phyloP scores from a whole-genome alignment of 768 basidiomycete species.

The Inosperma sp. region DNA sequence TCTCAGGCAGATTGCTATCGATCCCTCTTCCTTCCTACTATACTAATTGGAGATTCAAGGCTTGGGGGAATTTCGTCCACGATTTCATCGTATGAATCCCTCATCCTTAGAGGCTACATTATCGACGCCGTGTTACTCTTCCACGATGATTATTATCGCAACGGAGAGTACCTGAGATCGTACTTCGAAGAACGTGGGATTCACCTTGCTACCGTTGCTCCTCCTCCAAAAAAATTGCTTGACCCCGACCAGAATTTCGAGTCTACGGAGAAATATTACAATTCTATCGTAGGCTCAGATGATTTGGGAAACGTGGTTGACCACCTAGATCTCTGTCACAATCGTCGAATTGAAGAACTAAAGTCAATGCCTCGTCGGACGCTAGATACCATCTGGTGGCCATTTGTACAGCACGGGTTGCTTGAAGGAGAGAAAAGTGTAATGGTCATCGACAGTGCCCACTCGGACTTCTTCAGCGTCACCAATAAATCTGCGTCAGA shows the following conservation, averaged over 20 bases:
- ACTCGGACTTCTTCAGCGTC: slow-evolving; percentile 80
- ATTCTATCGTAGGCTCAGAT: slow-evolving; percentile 29
- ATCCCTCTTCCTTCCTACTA: slow-evolving; percentile 79
- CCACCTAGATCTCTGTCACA: slow-evolving; percentile 62
- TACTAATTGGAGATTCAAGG: slow-evolving; percentile 82
- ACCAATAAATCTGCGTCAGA: slow-evolving; percentile 37
- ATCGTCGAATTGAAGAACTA: slow-evolving; percentile 62
- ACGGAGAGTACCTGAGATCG: slow-evolving; percentile 72
- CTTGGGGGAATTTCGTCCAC: slow-evolving; percentile 93
- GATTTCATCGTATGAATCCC: slow-evolving; percentile 88
- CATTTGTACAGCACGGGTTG: slow-evolving; percentile 88
- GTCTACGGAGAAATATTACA: slow-evolving; percentile 71
- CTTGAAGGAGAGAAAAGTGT: slow-evolving; percentile 67
- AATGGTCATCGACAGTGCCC: slow-evolving; percentile 88
- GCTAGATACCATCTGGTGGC: slow-evolving; percentile 88
- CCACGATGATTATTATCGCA: slow-evolving; percentile 81
- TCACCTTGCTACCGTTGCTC: slow-evolving; percentile 46
- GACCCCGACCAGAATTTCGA: slow-evolving; percentile 43
- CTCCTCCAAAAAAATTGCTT: slow-evolving; percentile 51
- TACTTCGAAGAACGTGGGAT: slow-evolving; percentile 77
- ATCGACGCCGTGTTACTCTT: slow-evolving; percentile 83
- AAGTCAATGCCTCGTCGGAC: slow-evolving; percentile 76
- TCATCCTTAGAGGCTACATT: slow-evolving; percentile 84
- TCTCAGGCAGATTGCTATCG: slow-evolving; percentile 85
- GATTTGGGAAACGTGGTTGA: slow-evolving; percentile 43